Conservation (phyloP, 225 moss, liverwort and hornwort species). For the Ulota crispa region DNA sequence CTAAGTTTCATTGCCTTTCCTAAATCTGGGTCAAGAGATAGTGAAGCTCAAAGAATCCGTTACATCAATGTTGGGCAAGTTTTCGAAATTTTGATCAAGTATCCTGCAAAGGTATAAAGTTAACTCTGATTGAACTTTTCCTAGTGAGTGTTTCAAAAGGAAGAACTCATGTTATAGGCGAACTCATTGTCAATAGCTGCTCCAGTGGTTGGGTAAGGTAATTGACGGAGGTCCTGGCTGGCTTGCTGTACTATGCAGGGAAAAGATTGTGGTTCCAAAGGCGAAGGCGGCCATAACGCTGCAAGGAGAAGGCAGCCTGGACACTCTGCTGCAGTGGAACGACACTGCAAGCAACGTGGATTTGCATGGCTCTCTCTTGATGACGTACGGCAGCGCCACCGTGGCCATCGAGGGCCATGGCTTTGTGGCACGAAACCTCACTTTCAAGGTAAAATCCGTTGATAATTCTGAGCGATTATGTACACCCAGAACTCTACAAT, state of each 20-base stretch:
- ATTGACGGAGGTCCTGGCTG: neutral
- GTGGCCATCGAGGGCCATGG: constrained; percentile 25
- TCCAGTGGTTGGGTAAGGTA: neutral
- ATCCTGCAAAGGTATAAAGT: neutral
- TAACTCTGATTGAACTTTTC: neutral
- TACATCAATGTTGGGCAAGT: neutral
- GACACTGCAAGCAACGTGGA: constrained; percentile 25
- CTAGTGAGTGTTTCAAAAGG: neutral
- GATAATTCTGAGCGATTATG: neutral
- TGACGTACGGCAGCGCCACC: constrained; percentile 25
- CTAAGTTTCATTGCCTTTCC: neutral
- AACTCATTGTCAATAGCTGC: neutral
- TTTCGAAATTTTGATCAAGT: neutral
- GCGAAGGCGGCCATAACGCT: constrained; percentile 27
- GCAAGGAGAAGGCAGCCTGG: constrained; percentile 30
- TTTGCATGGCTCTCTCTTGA: neutral
- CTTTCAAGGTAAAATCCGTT: constrained; percentile 28
- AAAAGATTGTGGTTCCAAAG: constrained; percentile 36
- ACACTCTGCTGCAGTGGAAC: constrained; percentile 28
- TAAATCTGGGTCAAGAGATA: neutral
- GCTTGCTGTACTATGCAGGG: constrained; percentile 17
- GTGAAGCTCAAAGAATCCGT: neutral
- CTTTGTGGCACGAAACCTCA: constrained; percentile 39
- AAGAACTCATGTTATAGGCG: neutral
- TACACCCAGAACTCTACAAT: too few relatives aligned